A percentile compares a stretch with the other conserved stretches of the same genome.
These are phyloP conservation scores for Colletotrichum tropicicola DNA, from an alignment of 2,329 filamentous ascomycete species.

Conservation along the genomic window DNA sequence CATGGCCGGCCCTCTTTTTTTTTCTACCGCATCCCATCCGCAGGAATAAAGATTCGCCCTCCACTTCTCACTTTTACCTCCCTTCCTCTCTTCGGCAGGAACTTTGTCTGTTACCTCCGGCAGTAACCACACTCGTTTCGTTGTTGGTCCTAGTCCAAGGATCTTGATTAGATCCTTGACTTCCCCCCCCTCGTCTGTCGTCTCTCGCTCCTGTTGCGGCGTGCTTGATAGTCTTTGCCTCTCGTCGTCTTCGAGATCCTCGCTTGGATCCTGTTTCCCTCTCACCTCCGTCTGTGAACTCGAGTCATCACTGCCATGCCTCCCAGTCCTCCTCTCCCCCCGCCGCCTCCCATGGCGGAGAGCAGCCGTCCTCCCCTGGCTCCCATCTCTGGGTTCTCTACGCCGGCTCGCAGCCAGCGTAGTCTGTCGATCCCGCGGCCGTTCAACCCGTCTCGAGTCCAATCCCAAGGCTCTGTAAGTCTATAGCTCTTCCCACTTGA, in stretches of 20 bases:
- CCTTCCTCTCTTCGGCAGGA: conserved; percentile 19
- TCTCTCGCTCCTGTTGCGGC: conserved; percentile 9
- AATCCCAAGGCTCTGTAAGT: conserved; percentile 22
- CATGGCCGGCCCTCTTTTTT: conserved; percentile 26
- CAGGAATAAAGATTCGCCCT: conserved; percentile 25
- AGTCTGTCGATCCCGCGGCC: conserved; percentile 29
- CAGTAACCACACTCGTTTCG: conserved; percentile 31
- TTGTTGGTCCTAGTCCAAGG: conserved; percentile 20
- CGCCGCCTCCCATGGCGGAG: conserved; percentile 11
- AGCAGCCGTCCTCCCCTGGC: conserved; percentile 4
- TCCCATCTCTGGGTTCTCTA: conserved; percentile 4
- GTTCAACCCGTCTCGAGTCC: conserved; percentile 13
- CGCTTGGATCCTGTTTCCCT: neutral
- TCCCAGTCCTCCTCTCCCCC: neutral
- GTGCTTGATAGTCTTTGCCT: neutral
- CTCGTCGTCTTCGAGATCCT: conserved; percentile 5
- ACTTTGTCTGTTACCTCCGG: conserved; percentile 27
- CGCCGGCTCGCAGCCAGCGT: conserved; percentile 23
- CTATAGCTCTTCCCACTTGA: neutral
- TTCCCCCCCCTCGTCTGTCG: conserved; percentile 1
- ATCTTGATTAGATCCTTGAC: conserved; percentile 27
- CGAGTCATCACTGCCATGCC: neutral
- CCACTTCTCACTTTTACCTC: conserved; percentile 21
- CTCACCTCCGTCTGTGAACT: neutral
- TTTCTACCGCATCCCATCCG: neutral